Percentiles rank a stretch among this genome's conserved stretches.
phyloP scores from a whole-genome alignment of 768 basidiomycete species.

The Cubamyces lactineus region DNA sequence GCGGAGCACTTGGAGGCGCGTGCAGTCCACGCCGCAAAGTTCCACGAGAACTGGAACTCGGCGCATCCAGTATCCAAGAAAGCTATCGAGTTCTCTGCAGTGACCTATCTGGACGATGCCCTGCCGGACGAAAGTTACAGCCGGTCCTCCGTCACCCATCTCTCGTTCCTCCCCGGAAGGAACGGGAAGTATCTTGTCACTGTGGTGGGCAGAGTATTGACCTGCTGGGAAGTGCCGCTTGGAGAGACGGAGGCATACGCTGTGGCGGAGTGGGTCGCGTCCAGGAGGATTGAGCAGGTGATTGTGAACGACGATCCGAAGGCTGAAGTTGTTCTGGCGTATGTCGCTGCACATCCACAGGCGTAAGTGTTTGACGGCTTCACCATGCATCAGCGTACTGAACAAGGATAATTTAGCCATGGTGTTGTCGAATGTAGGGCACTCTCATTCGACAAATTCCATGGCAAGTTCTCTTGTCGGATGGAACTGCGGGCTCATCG shows the following conservation, averaged over 20 bases:
- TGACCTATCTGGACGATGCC: conserved; percentile 19
- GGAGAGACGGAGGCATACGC: conserved; percentile 37
- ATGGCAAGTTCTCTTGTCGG: conserved; percentile 31
- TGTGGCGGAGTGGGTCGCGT: conserved; percentile 34
- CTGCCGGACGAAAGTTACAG: conserved; percentile 17
- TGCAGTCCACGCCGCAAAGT: conserved; percentile 38
- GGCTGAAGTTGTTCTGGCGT: conserved; percentile 30
- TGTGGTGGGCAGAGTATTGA: conserved; percentile 31
- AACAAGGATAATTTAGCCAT: background rate
- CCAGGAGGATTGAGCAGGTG: conserved; percentile 31
- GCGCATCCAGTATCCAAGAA: conserved; percentile 27
- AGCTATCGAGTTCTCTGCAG: conserved; percentile 32
- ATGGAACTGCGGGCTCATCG: conserved; percentile 25
- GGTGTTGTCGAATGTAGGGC: conserved; percentile 23
- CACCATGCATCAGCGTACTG: background rate
- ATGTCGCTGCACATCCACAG: conserved; percentile 21
- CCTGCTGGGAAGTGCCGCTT: conserved; percentile 42
- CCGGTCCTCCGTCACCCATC: conserved; percentile 30
- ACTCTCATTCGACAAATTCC: conserved; percentile 38
- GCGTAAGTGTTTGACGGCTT: conserved; percentile 21
- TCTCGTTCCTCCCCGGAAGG: conserved; percentile 35
- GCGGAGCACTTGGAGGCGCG: conserved; percentile 40
- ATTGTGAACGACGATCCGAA: conserved; percentile 36
- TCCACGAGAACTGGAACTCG: conserved; percentile 42
- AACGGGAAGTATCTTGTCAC: conserved; percentile 38